Evolutionary conservation across 768 basidiomycete species (phyloP).

Genomic region (Boletus subcaerulescens): DNA sequence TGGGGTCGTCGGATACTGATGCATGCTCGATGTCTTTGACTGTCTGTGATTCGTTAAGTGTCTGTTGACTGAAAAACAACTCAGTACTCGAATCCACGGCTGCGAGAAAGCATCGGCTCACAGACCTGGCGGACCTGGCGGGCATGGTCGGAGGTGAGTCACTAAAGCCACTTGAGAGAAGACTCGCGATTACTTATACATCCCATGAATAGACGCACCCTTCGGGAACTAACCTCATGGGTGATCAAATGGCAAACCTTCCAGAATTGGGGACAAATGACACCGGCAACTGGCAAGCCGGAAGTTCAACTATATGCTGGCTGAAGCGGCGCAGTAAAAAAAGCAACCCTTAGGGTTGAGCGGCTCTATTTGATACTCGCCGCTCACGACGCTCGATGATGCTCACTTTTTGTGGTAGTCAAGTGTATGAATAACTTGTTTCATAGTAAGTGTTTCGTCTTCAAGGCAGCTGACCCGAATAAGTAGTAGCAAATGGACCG

Average conservation of each 20-base stretch:
- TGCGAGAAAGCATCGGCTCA: not conserved
- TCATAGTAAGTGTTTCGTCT: not conserved
- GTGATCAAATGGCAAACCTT: not conserved
- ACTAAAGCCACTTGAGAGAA: not conserved
- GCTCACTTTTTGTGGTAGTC: not conserved
- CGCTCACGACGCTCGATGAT: too few species aligned
- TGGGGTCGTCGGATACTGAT: slow-evolving; percentile 56
- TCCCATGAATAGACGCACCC: slow-evolving; percentile 2
- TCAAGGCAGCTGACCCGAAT: not conserved
- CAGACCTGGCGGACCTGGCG: slow-evolving; percentile 6
- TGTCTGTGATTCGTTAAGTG: not conserved
- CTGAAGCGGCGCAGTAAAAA: not conserved
- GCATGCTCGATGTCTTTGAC: slow-evolving; percentile 35
- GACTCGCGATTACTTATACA: not conserved
- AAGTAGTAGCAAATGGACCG: not conserved
- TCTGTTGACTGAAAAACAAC: not conserved
- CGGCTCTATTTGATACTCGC: not conserved
- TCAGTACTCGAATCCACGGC: not conserved
- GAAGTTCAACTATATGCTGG: not conserved
- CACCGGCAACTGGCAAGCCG: slow-evolving; percentile 5
- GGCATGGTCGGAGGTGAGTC: slow-evolving; percentile 1
- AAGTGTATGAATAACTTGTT: not conserved
- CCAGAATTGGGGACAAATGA: not conserved
- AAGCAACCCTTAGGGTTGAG: not conserved
- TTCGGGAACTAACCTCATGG: not conserved